Evolutionary conservation across 2,329 filamentous ascomycete species (phyloP).

Genomic region (Fusarium cicatricum): DNA sequence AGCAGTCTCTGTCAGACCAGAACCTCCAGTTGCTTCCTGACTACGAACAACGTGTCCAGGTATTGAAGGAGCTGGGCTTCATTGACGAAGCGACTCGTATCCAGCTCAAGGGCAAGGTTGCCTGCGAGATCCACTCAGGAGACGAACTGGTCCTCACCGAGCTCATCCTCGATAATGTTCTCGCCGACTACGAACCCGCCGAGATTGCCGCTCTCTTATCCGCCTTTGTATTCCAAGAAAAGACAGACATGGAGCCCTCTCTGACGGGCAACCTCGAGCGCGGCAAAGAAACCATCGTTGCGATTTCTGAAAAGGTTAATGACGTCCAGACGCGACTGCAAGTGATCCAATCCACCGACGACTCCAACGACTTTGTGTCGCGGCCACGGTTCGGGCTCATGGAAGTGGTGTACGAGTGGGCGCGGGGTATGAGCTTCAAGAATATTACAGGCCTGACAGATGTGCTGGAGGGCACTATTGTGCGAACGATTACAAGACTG

Average conservation of each 20-base stretch:
- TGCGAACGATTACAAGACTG: constrained; percentile 89
- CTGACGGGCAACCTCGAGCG: constrained; percentile 83
- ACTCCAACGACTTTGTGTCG: constrained; percentile 90
- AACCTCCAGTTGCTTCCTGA: constrained; percentile 95
- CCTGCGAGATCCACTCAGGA: constrained; percentile 96
- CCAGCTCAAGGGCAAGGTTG: constrained; percentile 96
- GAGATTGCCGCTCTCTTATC: constrained; percentile 96
- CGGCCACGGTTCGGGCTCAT: constrained; percentile 90
- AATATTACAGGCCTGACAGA: constrained; percentile 96
- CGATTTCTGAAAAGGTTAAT: constrained; percentile 93
- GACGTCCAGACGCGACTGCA: constrained; percentile 88
- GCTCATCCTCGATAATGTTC: constrained; percentile 93
- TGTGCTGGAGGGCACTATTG: constrained; percentile 96
- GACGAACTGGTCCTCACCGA: constrained; percentile 97
- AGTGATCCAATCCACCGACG: constrained; percentile 88
- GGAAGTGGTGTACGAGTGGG: constrained; percentile 99
- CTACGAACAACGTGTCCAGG: constrained; percentile 93
- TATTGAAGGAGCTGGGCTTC: constrained; percentile 90
- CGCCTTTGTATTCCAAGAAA: constrained; percentile 97
- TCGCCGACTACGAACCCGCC: constrained; percentile 93
- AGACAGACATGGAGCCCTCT: constrained; percentile 82
- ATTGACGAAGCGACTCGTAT: constrained; percentile 88
- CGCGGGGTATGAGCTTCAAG: constrained; percentile 96
- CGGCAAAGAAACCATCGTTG: constrained; percentile 85
- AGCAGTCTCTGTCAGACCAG: constrained; percentile 91